These are phyloP conservation scores for Pyrenochaeta sp. DNA, from an alignment of 2,329 filamentous ascomycete genomes.

Conservation along the genomic window DNA sequence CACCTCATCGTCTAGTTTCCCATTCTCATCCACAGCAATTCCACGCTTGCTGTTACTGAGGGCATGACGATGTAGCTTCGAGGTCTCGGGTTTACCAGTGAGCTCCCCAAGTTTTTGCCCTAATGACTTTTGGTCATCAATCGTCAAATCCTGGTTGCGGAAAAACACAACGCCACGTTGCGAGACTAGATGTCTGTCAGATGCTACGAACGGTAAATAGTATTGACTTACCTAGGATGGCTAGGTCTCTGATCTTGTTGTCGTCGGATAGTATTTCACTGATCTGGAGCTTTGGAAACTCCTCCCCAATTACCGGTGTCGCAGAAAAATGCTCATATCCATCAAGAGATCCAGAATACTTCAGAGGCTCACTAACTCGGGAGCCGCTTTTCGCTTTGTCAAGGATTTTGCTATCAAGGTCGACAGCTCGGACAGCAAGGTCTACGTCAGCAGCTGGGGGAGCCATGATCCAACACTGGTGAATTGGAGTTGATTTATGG, in stretches of 20 bases:
- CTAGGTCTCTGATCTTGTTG: constrained; percentile 45
- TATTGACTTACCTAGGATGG: constrained; percentile 57
- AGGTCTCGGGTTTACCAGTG: constrained; percentile 49
- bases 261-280: constrained; percentile 42
- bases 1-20: constrained; percentile 58
- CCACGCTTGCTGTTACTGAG: constrained; percentile 57
- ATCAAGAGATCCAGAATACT: constrained; percentile 51
- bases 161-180: constrained; percentile 62
- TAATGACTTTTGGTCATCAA: constrained; percentile 54
- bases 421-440: constrained; percentile 1
- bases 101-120: constrained; percentile 61
- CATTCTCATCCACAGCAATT: constrained; percentile 54
- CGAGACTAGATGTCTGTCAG: constrained; percentile 33
- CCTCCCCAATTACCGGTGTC: constrained; percentile 58
- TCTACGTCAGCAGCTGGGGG: constrained; percentile 6
- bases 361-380: constrained; percentile 30
- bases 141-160: constrained; percentile 49
- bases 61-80: constrained; percentile 57
- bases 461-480: not conserved
- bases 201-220: not conserved
- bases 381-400: not conserved
- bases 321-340: constrained; percentile 52
- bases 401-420: not conserved
- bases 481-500: not conserved
- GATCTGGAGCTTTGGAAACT: constrained; percentile 48